phyloP scores from a whole-genome alignment of 371 early-diverging fungal species.

The Mortierella sp. region DNA sequence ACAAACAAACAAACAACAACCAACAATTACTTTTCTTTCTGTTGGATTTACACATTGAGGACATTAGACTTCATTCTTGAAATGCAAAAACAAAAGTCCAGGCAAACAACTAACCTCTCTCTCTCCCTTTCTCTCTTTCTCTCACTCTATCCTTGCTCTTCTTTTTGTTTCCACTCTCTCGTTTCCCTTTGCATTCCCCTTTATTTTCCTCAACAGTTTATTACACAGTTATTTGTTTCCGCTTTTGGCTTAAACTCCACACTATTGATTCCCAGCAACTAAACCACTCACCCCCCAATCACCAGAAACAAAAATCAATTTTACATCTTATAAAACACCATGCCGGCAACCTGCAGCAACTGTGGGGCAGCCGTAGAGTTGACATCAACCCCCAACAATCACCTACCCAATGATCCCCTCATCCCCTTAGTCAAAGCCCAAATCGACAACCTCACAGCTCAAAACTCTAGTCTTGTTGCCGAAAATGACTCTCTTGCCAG shows the following conservation, averaged over 20 bases:
- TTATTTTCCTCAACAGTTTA: background rate
- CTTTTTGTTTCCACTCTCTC: background rate
- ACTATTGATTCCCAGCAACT: background rate
- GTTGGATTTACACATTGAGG: no score
- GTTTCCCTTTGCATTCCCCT: background rate
- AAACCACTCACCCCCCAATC: background rate
- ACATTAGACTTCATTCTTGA: no score
- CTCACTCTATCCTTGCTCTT: slow-evolving; percentile 16
- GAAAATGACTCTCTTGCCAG: slow-evolving; percentile 48
- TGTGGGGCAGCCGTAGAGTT: slow-evolving; percentile 54
- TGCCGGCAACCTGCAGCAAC: slow-evolving; percentile 52
- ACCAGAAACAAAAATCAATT: background rate
- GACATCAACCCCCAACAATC: slow-evolving; percentile 23
- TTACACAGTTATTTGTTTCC: background rate
- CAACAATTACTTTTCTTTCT: no score
- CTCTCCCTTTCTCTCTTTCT: background rate
- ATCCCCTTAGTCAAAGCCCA: slow-evolving; percentile 56
- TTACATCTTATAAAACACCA: slow-evolving; percentile 7
- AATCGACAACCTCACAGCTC: slow-evolving; percentile 47
- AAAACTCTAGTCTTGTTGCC: slow-evolving; percentile 51
- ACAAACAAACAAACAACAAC: background rate
- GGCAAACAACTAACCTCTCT: background rate
- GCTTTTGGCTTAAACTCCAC: background rate
- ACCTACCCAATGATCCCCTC: slow-evolving; percentile 36
- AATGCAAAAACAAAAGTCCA: no score